These are phyloP conservation scores for Penicillium daleae DNA, from an alignment of 495 filamentous ascomycete genomes.

Conservation along the genomic window DNA sequence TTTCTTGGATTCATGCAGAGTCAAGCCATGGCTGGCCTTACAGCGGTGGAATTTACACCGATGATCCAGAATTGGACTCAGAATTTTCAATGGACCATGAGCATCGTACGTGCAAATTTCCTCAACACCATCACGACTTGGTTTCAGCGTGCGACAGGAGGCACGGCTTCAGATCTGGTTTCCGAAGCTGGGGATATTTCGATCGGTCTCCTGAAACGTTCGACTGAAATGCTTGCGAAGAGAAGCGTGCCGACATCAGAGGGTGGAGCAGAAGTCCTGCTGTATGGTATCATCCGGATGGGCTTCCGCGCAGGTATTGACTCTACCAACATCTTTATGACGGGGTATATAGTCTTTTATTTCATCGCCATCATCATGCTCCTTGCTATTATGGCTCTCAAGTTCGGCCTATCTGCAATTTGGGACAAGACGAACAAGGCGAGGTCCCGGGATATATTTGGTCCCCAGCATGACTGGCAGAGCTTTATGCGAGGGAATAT, in stretches of 20 bases:
- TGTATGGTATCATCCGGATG: neutral
- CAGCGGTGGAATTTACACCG: neutral
- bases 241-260: neutral
- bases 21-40: neutral
- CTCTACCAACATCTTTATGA: conserved; percentile 1
- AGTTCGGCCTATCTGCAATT: neutral
- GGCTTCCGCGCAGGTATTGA: neutral
- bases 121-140: neutral
- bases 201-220: neutral
- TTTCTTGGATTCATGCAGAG: neutral
- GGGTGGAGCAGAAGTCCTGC: neutral
- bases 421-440: neutral
- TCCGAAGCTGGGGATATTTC: neutral
- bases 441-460: neutral
- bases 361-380: neutral
- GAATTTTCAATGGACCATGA: neutral
- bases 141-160: neutral
- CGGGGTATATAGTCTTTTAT: neutral
- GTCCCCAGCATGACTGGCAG: neutral
- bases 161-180: neutral
- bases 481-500: neutral
- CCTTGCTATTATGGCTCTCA: neutral
- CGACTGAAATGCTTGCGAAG: neutral
- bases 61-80: neutral
- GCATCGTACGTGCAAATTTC: neutral